phyloP scores from a whole-genome alignment of 1,284 basidiomycete species.

The Schizophyllum commune region DNA sequence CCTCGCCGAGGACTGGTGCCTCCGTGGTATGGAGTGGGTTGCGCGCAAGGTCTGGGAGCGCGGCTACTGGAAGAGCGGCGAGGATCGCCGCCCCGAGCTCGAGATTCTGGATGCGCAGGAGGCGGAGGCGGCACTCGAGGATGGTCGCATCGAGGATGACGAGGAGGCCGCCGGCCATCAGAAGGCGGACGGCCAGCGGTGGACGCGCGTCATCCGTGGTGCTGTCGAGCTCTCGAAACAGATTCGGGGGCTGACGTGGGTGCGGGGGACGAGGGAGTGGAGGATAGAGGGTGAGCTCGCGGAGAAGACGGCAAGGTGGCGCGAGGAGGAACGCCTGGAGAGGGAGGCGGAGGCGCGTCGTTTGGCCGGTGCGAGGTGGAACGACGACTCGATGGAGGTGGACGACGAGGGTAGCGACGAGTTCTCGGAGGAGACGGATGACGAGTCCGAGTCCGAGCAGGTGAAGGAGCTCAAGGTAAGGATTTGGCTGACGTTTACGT shows the following conservation, averaged over 20 bases:
- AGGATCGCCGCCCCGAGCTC: constrained; percentile 63
- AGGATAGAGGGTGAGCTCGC: constrained; percentile 62
- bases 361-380: constrained; percentile 51
- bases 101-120: constrained; percentile 70
- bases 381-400: constrained; percentile 63
- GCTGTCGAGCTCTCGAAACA: constrained; percentile 62
- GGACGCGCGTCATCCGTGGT: constrained; percentile 70
- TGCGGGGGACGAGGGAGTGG: constrained; percentile 53
- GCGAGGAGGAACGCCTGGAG: constrained; percentile 54
- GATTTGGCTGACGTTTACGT: constrained; percentile 4
- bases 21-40: constrained; percentile 94
- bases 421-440: constrained; percentile 38
- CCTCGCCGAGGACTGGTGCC: constrained; percentile 91
- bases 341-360: constrained; percentile 64
- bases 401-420: constrained; percentile 41
- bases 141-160: constrained; percentile 78
- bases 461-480: constrained; percentile 71
- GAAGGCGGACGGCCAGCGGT: constrained; percentile 34
- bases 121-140: constrained; percentile 50
- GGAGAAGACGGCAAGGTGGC: constrained; percentile 66
- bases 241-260: constrained; percentile 74
- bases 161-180: constrained; percentile 34
- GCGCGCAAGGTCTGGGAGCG: constrained; percentile 83
- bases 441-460: constrained; percentile 61
- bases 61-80: constrained; percentile 81